Evolutionary conservation across 1,284 basidiomycete species (phyloP).

Genomic region (Ceratobasidium theobromae): DNA sequence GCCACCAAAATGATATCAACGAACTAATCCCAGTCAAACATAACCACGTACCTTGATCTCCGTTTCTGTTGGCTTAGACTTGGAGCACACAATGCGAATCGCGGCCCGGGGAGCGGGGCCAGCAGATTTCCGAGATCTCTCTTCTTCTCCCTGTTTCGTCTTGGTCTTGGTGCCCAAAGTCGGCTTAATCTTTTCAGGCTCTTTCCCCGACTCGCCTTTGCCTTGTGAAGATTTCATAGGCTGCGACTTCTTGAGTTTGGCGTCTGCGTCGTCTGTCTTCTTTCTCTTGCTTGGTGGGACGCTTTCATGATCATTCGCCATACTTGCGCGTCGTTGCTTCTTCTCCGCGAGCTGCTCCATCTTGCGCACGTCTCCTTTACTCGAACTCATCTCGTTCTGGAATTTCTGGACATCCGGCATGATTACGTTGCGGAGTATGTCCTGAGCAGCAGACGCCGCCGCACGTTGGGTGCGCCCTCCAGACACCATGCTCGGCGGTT

Average conservation of each 20-base stretch:
- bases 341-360: conserved; percentile 26
- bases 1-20: background rate
- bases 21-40: background rate
- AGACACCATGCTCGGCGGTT: background rate
- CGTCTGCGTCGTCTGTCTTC: conserved; percentile 38
- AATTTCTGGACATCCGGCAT: conserved; percentile 75
- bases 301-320: background rate
- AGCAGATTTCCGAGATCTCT: background rate
- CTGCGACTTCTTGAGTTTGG: conserved; percentile 30
- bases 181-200: background rate
- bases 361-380: conserved; percentile 31
- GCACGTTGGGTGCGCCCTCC: conserved; percentile 41
- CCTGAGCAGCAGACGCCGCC: conserved; percentile 67
- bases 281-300: conserved; percentile 36
- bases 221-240: background rate
- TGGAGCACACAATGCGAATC: conserved; percentile 28
- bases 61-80: conserved; percentile 7
- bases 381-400: conserved; percentile 60
- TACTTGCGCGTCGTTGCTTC: conserved; percentile 12
- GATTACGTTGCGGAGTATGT: conserved; percentile 61
- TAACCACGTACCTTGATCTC: conserved; percentile 21
- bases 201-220: background rate
- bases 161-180: background rate
- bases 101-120: background rate
- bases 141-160: background rate